Evolutionary conservation across 2,329 filamentous ascomycete genomes (phyloP), one percentile per base, ranked within the genome.

Genomic region (Tetracladium maxilliforme): DNA sequence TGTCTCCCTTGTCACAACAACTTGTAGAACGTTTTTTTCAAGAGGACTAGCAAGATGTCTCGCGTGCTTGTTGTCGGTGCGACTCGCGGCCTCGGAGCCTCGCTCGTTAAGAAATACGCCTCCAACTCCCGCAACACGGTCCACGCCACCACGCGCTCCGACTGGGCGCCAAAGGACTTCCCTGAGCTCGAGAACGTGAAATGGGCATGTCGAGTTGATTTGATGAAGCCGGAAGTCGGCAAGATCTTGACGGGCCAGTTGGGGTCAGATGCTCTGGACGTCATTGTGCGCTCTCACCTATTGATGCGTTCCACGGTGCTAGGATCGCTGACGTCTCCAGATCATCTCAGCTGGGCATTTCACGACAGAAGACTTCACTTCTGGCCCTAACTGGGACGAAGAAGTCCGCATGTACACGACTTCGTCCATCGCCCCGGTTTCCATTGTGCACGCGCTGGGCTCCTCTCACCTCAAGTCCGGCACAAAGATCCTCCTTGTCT

Each of bases 321-420:
- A n/a, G n/a, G n/a, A n/a, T n/a, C n/a, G 12, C 15, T 10, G 10
- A 6, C 18, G 18, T 11, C n/a, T 53, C 4, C 47, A 74, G 42
- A 66, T 81, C 39, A 69, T 82, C 36, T 70, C 69, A 4, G 75
- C 76, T 0, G 75, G 76, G 6, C 70, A 74, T 44, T 82, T 83
- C 39, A 61, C 57, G 12, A 71, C 65, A 3, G 77, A 82, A 38
- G 62, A 69, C 32, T 69, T 79, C 30, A 40, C 38, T 11, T 49
- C 61, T 25, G 56, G 69, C 3, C 74, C 73, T 1, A 62, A 71
- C 32, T 81, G 70, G 60, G 63, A 69, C 15, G 66, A 70, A 16
- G 58, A 82, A 45, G 58, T 78, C 24, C 64, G 58, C 33, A 82
- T 80, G 71, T 82, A 82, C 45, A 77, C 69, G 22, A 72, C 60